Conservation (phyloP, 345 rosid species). For the Camelina hispida region DNA sequence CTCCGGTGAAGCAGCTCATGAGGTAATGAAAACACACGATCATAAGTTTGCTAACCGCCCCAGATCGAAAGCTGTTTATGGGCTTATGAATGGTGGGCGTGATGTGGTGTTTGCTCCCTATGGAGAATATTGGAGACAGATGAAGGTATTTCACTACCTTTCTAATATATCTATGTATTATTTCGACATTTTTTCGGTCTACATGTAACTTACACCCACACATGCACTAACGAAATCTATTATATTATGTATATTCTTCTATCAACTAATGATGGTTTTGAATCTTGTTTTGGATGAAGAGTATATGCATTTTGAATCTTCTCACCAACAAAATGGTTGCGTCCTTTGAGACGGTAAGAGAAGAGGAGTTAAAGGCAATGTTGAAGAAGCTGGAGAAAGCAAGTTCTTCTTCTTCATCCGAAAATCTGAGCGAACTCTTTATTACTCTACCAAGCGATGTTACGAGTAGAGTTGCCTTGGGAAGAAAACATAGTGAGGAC, state of each 20-base stretch:
- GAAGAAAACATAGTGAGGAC: constrained; percentile 56
- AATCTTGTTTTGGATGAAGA: constrained; percentile 32
- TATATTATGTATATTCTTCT: neutral
- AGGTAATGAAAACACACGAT: constrained; percentile 64
- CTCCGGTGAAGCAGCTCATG: constrained; percentile 52
- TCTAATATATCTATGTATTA: neutral
- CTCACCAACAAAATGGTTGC: constrained; percentile 54
- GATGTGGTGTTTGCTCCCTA: constrained; percentile 56
- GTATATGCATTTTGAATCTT: constrained; percentile 53
- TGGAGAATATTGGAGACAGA: constrained; percentile 73
- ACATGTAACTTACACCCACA: neutral
- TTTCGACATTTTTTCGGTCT: neutral
- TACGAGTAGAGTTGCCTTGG: constrained; percentile 54
- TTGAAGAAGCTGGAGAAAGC: constrained; percentile 39
- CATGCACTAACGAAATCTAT: neutral
- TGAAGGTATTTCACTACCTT: constrained; percentile 39
- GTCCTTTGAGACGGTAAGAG: constrained; percentile 47
- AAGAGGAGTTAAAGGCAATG: constrained; percentile 52
- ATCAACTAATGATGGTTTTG: neutral
- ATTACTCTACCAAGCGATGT: constrained; percentile 48
- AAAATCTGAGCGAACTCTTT: constrained; percentile 53
- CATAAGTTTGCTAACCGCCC: constrained; percentile 55
- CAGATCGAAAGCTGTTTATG: constrained; percentile 9
- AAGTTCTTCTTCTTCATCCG: constrained; percentile 22
- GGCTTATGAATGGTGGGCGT: constrained; percentile 47